Evolutionary conservation across 345 rosid genomes (phyloP).

Genomic region (Eucalyptus shirleyi): DNA sequence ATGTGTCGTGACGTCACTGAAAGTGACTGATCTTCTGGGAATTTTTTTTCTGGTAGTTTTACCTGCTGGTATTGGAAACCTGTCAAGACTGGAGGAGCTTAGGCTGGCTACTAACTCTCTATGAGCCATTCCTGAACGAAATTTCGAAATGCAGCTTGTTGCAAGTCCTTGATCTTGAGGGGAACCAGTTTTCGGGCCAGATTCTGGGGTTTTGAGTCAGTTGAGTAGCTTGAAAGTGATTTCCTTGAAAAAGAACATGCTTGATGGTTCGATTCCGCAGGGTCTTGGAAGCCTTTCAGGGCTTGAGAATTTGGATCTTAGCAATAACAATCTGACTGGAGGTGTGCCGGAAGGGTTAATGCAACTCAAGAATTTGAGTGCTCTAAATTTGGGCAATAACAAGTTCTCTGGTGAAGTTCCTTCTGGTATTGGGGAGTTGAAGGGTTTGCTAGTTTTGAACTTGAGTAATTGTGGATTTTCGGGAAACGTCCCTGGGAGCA

Average conservation of each 20-base stretch:
- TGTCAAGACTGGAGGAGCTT: constrained; percentile 42
- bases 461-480: constrained; percentile 62
- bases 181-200: constrained; percentile 43
- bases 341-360: constrained; percentile 38
- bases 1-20: constrained; percentile 27
- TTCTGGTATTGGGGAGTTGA: constrained; percentile 32
- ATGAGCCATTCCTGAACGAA: constrained; percentile 26
- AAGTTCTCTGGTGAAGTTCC: constrained; percentile 52
- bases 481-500: constrained; percentile 43
- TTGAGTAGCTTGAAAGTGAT: constrained; percentile 26
- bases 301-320: constrained; percentile 42
- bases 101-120: constrained; percentile 48
- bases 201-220: constrained; percentile 38
- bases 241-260: constrained; percentile 50
- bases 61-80: constrained; percentile 28
- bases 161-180: constrained; percentile 46
- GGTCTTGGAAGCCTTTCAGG: constrained; percentile 29
- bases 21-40: constrained; percentile 48
- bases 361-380: constrained; percentile 39
- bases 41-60: constrained; percentile 39
- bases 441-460: constrained; percentile 42
- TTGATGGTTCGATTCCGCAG: constrained; percentile 44
- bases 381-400: constrained; percentile 48
- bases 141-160: constrained; percentile 39
- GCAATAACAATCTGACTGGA: constrained; percentile 54